Evolutionary conservation across 1,139 yeast species (phyloP).

Genomic region (Zygoascus meyerae): DNA sequence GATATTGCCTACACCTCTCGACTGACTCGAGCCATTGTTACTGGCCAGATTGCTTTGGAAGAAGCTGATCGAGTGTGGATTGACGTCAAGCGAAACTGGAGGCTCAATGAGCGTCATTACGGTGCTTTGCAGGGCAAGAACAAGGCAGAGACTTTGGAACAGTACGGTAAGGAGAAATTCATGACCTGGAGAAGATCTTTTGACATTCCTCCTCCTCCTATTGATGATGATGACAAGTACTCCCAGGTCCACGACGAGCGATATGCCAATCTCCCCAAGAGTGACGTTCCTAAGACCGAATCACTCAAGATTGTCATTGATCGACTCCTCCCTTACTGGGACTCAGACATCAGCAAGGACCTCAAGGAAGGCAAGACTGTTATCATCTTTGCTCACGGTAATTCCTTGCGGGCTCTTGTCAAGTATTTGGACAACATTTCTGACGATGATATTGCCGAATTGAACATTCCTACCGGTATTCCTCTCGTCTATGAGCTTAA

Average conservation of each 20-base stretch:
- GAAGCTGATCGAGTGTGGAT: slow-evolving; percentile 85
- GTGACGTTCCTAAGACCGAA: slow-evolving; percentile 87
- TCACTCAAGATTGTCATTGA: slow-evolving; percentile 92
- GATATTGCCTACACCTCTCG: slow-evolving; percentile 89
- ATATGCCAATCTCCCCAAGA: slow-evolving; percentile 77
- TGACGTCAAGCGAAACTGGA: slow-evolving; percentile 94
- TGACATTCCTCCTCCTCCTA: slow-evolving; percentile 93
- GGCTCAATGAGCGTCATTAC: slow-evolving; percentile 98
- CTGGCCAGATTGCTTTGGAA: slow-evolving; percentile 92
- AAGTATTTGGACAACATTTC: slow-evolving; percentile 94
- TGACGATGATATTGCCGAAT: slow-evolving; percentile 85
- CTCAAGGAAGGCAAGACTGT: slow-evolving; percentile 85
- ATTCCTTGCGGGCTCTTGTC: slow-evolving; percentile 94
- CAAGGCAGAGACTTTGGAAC: slow-evolving; percentile 86
- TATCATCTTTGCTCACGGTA: slow-evolving; percentile 95
- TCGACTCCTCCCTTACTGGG: slow-evolving; percentile 97
- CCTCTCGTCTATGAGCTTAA: slow-evolving; percentile 97
- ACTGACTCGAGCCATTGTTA: slow-evolving; percentile 93
- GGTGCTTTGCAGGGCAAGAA: slow-evolving; percentile 99
- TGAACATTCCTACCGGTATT: slow-evolving; percentile 98
- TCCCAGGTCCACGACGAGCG: slow-evolving; percentile 84
- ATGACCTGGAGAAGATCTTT: slow-evolving; percentile 97
- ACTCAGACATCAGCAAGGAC: slow-evolving; percentile 84
- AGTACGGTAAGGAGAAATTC: slow-evolving; percentile 89
- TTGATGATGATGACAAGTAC: slow-evolving; percentile 70